Conservation (phyloP, 2,329 filamentous ascomycete species). For the Penicillium sp. region DNA sequence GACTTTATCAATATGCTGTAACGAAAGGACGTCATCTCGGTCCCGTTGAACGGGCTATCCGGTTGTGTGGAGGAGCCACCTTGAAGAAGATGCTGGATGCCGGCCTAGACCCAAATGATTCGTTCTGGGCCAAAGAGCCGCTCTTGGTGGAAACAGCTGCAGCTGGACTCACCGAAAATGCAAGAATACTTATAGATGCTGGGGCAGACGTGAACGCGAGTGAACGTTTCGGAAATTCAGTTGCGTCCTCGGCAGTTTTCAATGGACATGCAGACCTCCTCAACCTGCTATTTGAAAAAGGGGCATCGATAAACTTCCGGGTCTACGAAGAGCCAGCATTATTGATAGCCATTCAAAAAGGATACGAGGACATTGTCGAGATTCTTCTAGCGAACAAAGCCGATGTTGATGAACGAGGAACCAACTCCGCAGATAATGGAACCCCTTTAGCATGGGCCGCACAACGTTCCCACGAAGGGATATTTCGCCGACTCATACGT, state of each 20-base stretch:
- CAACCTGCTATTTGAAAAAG: constrained; percentile 1
- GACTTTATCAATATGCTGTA: constrained; percentile 3
- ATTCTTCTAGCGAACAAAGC: constrained; percentile 2
- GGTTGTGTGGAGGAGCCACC: not conserved
- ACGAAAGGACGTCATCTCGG: not conserved
- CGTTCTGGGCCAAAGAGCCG: not conserved
- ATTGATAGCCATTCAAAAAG: not conserved
- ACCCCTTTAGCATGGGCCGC: constrained; percentile 5
- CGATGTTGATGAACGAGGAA: not conserved
- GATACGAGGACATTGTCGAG: constrained; percentile 3
- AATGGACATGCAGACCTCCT: not conserved
- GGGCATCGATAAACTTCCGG: not conserved
- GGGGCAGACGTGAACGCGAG: constrained; percentile 2
- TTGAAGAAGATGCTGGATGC: constrained; percentile 12
- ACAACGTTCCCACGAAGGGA: constrained; percentile 1
- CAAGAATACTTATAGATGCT: not conserved
- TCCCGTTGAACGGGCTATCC: not conserved
- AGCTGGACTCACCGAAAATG: not conserved
- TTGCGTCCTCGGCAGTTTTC: not conserved
- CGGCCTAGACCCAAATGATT: not conserved
- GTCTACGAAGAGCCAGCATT: not conserved
- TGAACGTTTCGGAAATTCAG: not conserved
- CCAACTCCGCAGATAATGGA: not conserved
- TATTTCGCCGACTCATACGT: constrained; percentile 30
- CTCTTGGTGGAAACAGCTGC: not conserved